Evolutionary conservation across 352 stramenopile species (phyloP).

Genomic region (Phytophthora tentaculata): DNA sequence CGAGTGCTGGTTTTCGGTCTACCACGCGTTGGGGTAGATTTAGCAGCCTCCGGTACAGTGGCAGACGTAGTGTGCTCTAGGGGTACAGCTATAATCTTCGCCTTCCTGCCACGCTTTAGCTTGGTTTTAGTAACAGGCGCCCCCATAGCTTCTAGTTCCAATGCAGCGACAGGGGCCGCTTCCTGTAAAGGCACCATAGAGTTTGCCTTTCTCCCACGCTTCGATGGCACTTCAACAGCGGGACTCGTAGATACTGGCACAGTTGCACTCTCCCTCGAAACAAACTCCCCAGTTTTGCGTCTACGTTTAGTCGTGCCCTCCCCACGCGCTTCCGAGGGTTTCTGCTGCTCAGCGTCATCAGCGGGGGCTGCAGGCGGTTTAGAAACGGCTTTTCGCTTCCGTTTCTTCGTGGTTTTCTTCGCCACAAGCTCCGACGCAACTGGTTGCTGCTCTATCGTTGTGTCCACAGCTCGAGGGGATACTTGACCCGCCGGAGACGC

Average conservation of each 20-base stretch:
- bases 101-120: neutral
- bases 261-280: neutral
- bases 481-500: neutral
- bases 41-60: no score
- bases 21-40: no score
- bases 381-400: neutral
- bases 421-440: neutral
- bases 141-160: neutral
- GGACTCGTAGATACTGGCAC: neutral
- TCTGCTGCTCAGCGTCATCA: neutral
- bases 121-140: neutral
- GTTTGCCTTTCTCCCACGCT: neutral
- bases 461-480: neutral
- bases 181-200: neutral
- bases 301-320: neutral
- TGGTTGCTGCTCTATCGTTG: neutral
- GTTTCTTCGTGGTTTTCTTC: neutral
- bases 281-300: neutral
- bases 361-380: neutral
- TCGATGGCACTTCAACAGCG: neutral
- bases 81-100: no score
- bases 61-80: no score
- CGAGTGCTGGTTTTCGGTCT: no score
- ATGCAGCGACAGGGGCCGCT: neutral
- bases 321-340: neutral